These are phyloP conservation scores for Apostasia ramifera DNA, from an alignment of 106 monocot species.

Conservation along the genomic window DNA sequence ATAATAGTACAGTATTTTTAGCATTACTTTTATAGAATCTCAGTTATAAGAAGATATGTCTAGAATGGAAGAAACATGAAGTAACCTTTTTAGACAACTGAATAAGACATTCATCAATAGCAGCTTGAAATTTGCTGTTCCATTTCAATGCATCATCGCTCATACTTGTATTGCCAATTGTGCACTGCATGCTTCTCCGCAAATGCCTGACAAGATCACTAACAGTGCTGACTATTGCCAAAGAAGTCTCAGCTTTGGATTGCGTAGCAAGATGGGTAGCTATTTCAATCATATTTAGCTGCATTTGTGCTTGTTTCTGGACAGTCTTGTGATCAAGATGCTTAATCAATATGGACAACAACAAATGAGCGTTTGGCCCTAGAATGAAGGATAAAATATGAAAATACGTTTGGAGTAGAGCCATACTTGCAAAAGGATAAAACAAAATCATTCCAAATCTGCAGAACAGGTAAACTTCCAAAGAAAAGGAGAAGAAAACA, in stretches of 20 bases:
- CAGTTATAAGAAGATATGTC: background rate
- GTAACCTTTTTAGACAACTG: constrained; percentile 78
- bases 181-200: constrained; percentile 56
- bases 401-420: background rate
- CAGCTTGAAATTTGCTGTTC: constrained; percentile 46
- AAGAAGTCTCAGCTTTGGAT: constrained; percentile 48
- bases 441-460: background rate
- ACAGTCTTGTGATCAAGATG: constrained; percentile 86
- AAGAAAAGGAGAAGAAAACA: background rate
- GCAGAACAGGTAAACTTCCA: background rate
- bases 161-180: constrained; percentile 13
- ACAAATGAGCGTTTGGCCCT: constrained; percentile 72
- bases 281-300: constrained; percentile 67
- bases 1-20: constrained; percentile 2
- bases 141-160: constrained; percentile 39
- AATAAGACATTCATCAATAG: constrained; percentile 68
- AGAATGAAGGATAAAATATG: constrained; percentile 9
- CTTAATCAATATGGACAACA: constrained; percentile 75
- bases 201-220: constrained; percentile 76
- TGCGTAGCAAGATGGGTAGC: constrained; percentile 50
- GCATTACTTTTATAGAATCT: background rate
- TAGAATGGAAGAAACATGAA: background rate
- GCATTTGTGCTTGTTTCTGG: constrained; percentile 58
- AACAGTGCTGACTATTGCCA: constrained; percentile 55
- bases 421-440: background rate